Percentiles rank a stretch among this genome's conserved stretches.
These are phyloP conservation scores for Ascochyta lentis DNA, from an alignment of 2,329 filamentous ascomycete species.

Conservation along the genomic window DNA sequence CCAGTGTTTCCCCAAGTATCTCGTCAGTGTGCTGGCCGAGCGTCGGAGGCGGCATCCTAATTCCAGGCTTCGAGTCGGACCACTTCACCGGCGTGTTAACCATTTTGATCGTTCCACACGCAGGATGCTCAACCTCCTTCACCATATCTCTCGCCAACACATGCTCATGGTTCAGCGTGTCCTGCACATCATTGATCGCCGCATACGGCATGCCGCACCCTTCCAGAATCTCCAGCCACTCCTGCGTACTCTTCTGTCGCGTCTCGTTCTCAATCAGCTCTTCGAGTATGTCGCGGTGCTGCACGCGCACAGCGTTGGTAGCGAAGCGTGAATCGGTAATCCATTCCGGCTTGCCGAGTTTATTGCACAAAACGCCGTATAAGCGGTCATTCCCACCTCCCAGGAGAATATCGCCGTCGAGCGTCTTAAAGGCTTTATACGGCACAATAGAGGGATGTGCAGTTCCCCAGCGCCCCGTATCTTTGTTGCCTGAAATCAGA, in stretches of 20 bases:
- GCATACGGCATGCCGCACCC: slow-evolving; percentile 94
- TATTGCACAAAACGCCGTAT: slow-evolving; percentile 66
- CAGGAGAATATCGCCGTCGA: slow-evolving; percentile 67
- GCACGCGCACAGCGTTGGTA: slow-evolving; percentile 66
- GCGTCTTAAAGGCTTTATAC: slow-evolving; percentile 79
- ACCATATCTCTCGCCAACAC: slow-evolving; percentile 85
- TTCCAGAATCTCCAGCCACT: slow-evolving; percentile 88
- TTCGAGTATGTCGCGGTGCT: slow-evolving; percentile 79
- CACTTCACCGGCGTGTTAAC: slow-evolving; percentile 96
- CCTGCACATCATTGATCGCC: slow-evolving; percentile 91
- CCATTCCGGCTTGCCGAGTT: slow-evolving; percentile 65
- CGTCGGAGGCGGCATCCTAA: slow-evolving; percentile 80
- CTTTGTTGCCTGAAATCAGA: slow-evolving; percentile 84
- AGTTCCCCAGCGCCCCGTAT: slow-evolving; percentile 92
- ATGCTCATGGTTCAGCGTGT: slow-evolving; percentile 83
- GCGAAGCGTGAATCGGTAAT: slow-evolving; percentile 62
- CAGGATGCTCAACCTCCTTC: slow-evolving; percentile 80
- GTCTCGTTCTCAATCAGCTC: slow-evolving; percentile 78
- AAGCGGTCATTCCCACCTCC: slow-evolving; percentile 70
- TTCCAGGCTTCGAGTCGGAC: slow-evolving; percentile 78
- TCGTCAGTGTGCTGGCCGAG: slow-evolving; percentile 62
- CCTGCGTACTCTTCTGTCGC: slow-evolving; percentile 76
- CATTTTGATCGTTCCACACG: slow-evolving; percentile 84
- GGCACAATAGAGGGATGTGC: slow-evolving; percentile 98
- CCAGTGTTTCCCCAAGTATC: slow-evolving; percentile 40